These are phyloP conservation scores for Penicillium psychrosexuale DNA, from an alignment of 2,329 filamentous ascomycete species.

Conservation along the genomic window DNA sequence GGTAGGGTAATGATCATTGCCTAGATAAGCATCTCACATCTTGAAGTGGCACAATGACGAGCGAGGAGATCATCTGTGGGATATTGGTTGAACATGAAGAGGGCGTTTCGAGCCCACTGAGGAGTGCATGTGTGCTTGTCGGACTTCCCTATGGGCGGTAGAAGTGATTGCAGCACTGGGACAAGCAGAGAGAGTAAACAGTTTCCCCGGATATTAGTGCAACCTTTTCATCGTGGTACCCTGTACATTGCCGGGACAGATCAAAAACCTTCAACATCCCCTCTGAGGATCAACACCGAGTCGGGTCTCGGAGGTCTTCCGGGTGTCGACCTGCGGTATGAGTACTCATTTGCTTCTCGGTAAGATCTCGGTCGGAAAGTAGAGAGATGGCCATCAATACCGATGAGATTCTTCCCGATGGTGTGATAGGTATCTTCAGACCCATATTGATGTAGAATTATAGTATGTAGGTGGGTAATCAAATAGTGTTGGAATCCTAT, in stretches of 20 bases:
- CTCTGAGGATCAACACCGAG: neutral
- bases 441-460: neutral
- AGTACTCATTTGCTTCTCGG: neutral
- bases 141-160: neutral
- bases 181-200: neutral
- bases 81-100: constrained; percentile 15
- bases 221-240: constrained; percentile 1
- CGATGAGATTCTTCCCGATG: neutral
- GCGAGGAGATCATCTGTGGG: constrained; percentile 8
- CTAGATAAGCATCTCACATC: neutral
- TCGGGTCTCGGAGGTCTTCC: neutral
- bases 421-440: neutral
- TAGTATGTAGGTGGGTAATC: constrained; percentile 2
- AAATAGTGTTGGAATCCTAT: neutral
- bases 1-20: neutral
- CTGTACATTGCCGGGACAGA: neutral
- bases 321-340: neutral
- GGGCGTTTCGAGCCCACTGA: neutral
- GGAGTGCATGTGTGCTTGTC: constrained; percentile 2
- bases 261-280: neutral
- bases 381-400: neutral
- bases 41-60: constrained; percentile 22
- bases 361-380: neutral
- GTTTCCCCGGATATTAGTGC: neutral
- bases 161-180: neutral